Percentiles rank a stretch among this genome's conserved stretches.
Evolutionary conservation across 2,329 filamentous ascomycete genomes (phyloP).

Genomic region (Purpureocillium lavendulum): DNA sequence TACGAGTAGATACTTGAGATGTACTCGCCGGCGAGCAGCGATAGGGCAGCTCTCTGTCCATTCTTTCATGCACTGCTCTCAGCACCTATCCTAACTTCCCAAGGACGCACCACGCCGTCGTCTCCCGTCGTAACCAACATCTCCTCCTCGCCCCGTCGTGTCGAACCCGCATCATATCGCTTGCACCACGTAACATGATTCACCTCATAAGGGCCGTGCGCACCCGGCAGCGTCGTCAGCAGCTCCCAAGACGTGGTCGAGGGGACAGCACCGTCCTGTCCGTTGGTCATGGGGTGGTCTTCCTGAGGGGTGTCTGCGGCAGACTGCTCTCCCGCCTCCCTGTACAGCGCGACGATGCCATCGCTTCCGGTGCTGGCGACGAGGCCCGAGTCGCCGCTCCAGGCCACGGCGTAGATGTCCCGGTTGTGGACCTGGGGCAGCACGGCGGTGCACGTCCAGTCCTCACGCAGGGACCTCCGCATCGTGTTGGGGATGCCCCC

Average conservation of each 20-base stretch:
- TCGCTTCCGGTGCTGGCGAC: slow-evolving; percentile 89
- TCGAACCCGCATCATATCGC: slow-evolving; percentile 58
- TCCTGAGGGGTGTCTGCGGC: slow-evolving; percentile 15
- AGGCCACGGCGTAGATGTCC: slow-evolving; percentile 76
- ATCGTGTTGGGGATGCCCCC: slow-evolving; percentile 83
- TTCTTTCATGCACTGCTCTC: too few relatives aligned
- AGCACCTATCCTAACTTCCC: slow-evolving; percentile 54
- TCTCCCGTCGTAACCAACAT: slow-evolving; percentile 88
- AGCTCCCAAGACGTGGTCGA: slow-evolving; percentile 57
- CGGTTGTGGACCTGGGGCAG: slow-evolving; percentile 70
- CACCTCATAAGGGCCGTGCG: slow-evolving; percentile 87
- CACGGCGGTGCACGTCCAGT: slow-evolving; percentile 71
- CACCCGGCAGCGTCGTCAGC: slow-evolving; percentile 59
- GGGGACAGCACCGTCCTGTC: neutral
- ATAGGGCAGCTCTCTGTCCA: too few relatives aligned
- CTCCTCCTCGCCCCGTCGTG: slow-evolving; percentile 58
- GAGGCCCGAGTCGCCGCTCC: slow-evolving; percentile 70
- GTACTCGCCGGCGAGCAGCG: too few relatives aligned
- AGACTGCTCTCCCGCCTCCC: slow-evolving; percentile 53
- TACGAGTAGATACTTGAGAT: too few relatives aligned
- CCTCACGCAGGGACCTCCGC: slow-evolving; percentile 67
- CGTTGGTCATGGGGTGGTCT: slow-evolving; percentile 2
- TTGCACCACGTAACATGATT: slow-evolving; percentile 88
- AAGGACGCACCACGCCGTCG: slow-evolving; percentile 79
- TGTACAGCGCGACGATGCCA: slow-evolving; percentile 71